phyloP scores from a whole-genome alignment of 495 filamentous ascomycete genomes.

The Talaromyces stipitatus region DNA sequence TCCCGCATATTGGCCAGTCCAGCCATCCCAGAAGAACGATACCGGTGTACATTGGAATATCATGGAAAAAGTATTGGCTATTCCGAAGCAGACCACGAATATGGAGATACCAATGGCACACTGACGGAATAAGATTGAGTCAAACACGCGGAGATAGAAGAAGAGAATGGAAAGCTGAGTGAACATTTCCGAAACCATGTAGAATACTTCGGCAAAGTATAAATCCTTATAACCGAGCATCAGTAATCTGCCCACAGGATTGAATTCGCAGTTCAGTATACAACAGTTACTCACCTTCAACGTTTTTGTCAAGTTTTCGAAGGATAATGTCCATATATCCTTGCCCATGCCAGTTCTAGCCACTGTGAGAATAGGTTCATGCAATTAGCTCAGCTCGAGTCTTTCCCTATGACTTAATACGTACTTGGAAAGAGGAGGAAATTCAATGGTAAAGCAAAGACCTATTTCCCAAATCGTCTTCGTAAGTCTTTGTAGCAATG shows the following conservation, averaged over 20 bases:
- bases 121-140: slow-evolving; percentile 11
- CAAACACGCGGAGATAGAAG: slow-evolving; percentile 31
- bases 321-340: slow-evolving; percentile 36
- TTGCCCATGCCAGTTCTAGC: slow-evolving; percentile 21
- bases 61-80: slow-evolving; percentile 19
- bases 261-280: not conserved
- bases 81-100: slow-evolving; percentile 20
- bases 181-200: slow-evolving; percentile 17
- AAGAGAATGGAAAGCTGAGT: slow-evolving; percentile 27
- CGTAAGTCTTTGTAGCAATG: not conserved
- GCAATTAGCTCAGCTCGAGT: not conserved
- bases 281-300: slow-evolving; percentile 12
- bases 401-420: not conserved
- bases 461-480: not conserved
- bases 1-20: slow-evolving; percentile 18
- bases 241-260: not conserved
- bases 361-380: slow-evolving; percentile 10
- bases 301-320: slow-evolving; percentile 25
- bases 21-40: slow-evolving; percentile 22
- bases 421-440: slow-evolving; percentile 16
- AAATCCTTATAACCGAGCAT: slow-evolving; percentile 3
- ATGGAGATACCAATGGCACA: slow-evolving; percentile 17
- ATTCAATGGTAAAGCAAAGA: slow-evolving; percentile 13
- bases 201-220: slow-evolving; percentile 20
- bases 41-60: slow-evolving; percentile 30